Conservation (phyloP, 2,329 filamentous ascomycete genomes). For the Akanthomyces dipterigenus region DNA sequence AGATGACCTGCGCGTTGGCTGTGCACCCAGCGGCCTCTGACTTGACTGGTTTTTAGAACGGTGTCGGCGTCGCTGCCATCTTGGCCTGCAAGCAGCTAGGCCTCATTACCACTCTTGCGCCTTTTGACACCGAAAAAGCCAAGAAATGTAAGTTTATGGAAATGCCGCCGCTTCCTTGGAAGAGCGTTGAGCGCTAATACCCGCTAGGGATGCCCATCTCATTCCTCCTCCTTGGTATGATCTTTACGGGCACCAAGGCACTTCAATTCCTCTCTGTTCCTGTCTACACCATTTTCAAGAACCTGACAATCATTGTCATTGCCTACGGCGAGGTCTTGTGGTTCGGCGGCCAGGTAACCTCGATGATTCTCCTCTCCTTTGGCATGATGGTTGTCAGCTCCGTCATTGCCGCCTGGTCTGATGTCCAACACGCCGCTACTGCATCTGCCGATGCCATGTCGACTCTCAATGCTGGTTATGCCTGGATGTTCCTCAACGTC, state of each 20-base stretch:
- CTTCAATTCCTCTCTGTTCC: constrained; percentile 88
- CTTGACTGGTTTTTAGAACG: constrained; percentile 47
- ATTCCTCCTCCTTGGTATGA: constrained; percentile 88
- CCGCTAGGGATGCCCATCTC: constrained; percentile 79
- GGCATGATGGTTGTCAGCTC: constrained; percentile 89
- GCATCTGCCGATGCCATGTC: constrained; percentile 62
- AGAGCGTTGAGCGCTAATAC: not conserved
- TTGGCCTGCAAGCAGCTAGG: constrained; percentile 68
- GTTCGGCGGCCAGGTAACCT: constrained; percentile 83
- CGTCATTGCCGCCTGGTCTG: constrained; percentile 87
- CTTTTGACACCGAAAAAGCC: constrained; percentile 76
- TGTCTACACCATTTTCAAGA: constrained; percentile 97
- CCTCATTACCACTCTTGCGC: constrained; percentile 68
- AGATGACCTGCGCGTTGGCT: constrained; percentile 19
- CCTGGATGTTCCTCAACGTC: constrained; percentile 93
- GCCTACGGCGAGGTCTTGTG: constrained; percentile 91
- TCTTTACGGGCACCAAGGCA: constrained; percentile 88
- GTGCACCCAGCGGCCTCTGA: not conserved
- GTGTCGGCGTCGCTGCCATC: constrained; percentile 79
- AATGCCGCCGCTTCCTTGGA: not conserved
- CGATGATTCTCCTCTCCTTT: constrained; percentile 80
- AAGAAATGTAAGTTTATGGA: constrained; percentile 64
- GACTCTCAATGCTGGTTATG: constrained; percentile 81
- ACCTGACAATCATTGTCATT: constrained; percentile 90
- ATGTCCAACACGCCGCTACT: constrained; percentile 73